Evolutionary conservation across 1,284 basidiomycete species (phyloP), one percentile per base, ranked within the genome.

Genomic region (Albatrellus sp.): DNA sequence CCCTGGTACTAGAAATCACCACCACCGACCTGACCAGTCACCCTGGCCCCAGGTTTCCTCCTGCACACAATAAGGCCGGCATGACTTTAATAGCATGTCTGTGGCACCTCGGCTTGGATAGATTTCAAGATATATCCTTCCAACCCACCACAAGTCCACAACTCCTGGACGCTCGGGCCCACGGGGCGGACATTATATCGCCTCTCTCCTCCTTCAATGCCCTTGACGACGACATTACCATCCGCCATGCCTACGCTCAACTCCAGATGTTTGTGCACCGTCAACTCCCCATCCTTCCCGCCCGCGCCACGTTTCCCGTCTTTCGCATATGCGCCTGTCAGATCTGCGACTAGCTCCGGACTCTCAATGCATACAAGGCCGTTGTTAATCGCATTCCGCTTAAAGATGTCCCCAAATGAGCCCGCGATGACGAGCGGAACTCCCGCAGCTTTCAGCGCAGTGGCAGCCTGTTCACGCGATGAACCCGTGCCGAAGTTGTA

Each of bases 401-500:
- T 98, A 74, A 97, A 99, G 55, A 98, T 98, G 63, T 98, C 96
- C 13, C 96, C 94, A 57, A 99, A 98, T 28, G 90, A 93, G 37
- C 93, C 96, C 24, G 91, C 91, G 48, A 99, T 76, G 44, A 99
- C 92, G 42, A 97, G 70, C 0, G 92, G 91, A 8, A 98, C 70
- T 8, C 94, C 93, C 0, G 94, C 88, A 19, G 93, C 79, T 61
- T 94, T 92, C 53, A 99, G 80, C 1, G 94, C 94, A 0, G 94
- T 99, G 12, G 96, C 96, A 1, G 94, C 94, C 63, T 99, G 94
- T 65, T 99, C 94, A 42, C 94, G 82, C n/a, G 92, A 97, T 0
- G 91, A 96, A 7, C 94, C 96, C 0, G 96, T 98, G 52, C 94
- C 94, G 60, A 99, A 98, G 70, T 99, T 99, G 72, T 91, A 98